Conservation (phyloP, 2,329 filamentous ascomycete genomes). For the Thelonectria discophora region DNA sequence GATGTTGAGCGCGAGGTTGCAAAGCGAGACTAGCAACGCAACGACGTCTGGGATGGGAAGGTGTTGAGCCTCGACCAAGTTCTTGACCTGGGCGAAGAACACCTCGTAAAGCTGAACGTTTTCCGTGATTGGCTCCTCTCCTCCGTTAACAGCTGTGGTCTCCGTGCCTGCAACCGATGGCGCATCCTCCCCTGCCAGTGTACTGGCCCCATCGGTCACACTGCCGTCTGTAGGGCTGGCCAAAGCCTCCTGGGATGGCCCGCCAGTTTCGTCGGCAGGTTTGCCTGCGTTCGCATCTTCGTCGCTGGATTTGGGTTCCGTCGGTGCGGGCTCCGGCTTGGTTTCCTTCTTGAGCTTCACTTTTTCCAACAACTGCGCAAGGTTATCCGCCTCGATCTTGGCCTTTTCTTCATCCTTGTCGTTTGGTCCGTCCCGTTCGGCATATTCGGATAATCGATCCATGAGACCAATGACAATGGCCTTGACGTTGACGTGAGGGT, state of each 20-base stretch:
- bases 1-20: conserved; percentile 93
- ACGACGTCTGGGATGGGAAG: conserved; percentile 95
- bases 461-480: conserved; percentile 97
- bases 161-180: conserved; percentile 58
- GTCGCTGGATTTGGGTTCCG: conserved; percentile 33
- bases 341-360: conserved; percentile 72
- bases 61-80: conserved; percentile 88
- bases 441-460: conserved; percentile 94
- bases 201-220: conserved; percentile 45
- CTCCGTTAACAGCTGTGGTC: conserved; percentile 58
- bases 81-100: conserved; percentile 95
- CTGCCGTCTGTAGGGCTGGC: conserved; percentile 28
- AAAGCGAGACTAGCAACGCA: conserved; percentile 89
- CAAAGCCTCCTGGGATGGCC: conserved; percentile 40
- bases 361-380: conserved; percentile 79
- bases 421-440: conserved; percentile 83
- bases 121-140: conserved; percentile 56
- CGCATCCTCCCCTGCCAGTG: conserved; percentile 45
- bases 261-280: conserved; percentile 48
- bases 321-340: conserved; percentile 18
- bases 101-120: conserved; percentile 94
- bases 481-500: conserved; percentile 97
- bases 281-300: conserved; percentile 36
- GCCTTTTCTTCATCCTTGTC: conserved; percentile 71
- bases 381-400: conserved; percentile 84